Conservation (phyloP, 306 rosid species). For the Sicyos edulis region DNA sequence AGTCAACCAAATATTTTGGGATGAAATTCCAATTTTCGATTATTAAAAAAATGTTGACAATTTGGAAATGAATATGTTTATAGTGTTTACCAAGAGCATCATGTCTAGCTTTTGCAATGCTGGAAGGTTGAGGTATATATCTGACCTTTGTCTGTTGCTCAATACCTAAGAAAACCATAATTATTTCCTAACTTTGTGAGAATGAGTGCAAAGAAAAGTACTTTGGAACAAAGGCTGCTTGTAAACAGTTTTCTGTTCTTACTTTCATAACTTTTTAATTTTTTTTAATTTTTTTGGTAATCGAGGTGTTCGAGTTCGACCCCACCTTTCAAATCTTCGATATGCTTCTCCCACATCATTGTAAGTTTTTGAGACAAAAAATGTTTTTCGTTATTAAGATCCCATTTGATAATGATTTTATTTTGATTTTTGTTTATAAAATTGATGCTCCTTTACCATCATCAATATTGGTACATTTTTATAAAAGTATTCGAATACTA, state of each 20-base stretch:
- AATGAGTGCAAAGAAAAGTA: neutral
- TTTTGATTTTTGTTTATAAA: too few species aligned
- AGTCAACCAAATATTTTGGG: neutral
- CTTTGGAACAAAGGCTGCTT: neutral
- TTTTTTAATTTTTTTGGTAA: neutral
- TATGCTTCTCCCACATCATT: too few species aligned
- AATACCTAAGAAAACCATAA: slow-evolving; percentile 48
- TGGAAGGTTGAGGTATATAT: slow-evolving; percentile 80
- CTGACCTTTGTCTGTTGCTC: slow-evolving; percentile 73
- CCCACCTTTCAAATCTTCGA: neutral
- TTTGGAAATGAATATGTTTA: neutral
- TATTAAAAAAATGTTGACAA: too few species aligned
- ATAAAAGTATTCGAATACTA: too few species aligned
- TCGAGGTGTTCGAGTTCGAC: neutral
- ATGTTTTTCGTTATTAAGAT: too few species aligned
- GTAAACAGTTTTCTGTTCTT: neutral
- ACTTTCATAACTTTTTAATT: neutral
- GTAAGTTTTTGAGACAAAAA: too few species aligned
- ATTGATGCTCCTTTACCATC: too few species aligned
- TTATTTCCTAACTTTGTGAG: neutral
- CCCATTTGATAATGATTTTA: too few species aligned
- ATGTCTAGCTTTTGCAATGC: slow-evolving; percentile 86
- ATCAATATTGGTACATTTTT: too few species aligned
- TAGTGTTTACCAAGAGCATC: slow-evolving; percentile 60
- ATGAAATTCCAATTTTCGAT: too few species aligned